A percentile compares a stretch with the other conserved stretches of the same genome.
Evolutionary conservation across 2,329 filamentous ascomycete genomes (phyloP).

Genomic region (Dryadomyces sulphureus): DNA sequence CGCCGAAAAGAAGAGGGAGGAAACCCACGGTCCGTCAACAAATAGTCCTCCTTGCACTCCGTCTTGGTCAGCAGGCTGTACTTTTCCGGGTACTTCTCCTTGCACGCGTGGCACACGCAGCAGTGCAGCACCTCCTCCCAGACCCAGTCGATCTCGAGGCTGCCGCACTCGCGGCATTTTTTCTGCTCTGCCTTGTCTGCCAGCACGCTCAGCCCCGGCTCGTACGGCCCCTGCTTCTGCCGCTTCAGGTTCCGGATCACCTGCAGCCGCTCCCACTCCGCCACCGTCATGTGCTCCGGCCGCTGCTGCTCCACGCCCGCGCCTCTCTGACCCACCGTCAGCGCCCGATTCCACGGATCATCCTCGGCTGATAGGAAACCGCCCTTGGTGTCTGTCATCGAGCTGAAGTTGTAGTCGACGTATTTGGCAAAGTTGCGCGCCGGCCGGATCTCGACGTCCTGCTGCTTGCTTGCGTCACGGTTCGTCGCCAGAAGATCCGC

Average conservation of each 20-base stretch:
- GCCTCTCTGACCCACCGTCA: conserved; percentile 32
- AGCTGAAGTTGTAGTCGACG: conserved; percentile 94
- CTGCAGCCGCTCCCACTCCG: conserved; percentile 81
- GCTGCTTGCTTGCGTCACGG: conserved; percentile 45
- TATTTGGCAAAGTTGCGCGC: conserved; percentile 84
- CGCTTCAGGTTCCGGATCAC: conserved; percentile 57
- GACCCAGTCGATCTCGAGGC: conserved; percentile 82
- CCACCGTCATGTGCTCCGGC: conserved; percentile 75
- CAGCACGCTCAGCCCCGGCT: conserved; percentile 72
- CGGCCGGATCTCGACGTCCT: conserved; percentile 43
- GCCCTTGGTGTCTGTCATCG: conserved; percentile 96
- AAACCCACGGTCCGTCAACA: conserved; percentile 65
- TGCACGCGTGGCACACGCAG: conserved; percentile 67
- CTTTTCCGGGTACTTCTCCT: conserved; percentile 79
- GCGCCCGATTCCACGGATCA: conserved; percentile 74
- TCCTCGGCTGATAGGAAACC: conserved; percentile 86
- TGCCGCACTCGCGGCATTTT: conserved; percentile 70
- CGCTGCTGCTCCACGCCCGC: conserved; percentile 39
- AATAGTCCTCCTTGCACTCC: conserved; percentile 87
- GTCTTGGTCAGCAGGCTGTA: conserved; percentile 95
- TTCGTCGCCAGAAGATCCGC: conserved; percentile 38
- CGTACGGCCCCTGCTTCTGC: conserved; percentile 67
- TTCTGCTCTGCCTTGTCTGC: conserved; percentile 48
- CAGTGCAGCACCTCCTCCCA: conserved; percentile 77
- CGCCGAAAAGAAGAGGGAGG: neutral